Evolutionary conservation across 2,329 filamentous ascomycete species (phyloP), one percentile per base, ranked within the genome.

Genomic region (Ophioceras dolichostomum): DNA sequence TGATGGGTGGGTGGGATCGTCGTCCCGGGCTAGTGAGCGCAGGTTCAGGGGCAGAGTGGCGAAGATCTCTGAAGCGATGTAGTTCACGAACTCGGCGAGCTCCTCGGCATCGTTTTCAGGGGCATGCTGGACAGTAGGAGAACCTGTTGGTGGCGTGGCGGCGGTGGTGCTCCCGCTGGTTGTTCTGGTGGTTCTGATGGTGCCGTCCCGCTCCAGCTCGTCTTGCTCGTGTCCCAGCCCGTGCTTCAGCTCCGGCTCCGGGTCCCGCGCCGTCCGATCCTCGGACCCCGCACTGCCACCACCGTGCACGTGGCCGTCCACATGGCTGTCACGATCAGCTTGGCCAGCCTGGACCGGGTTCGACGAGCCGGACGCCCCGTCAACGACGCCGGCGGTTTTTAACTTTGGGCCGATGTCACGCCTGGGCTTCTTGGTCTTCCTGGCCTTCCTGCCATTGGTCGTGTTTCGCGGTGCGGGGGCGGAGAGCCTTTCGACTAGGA

Each of bases 71-170:
- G 62, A 58, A 18, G 83, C 76, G 21, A 91, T 69, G 56, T 88
- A 91, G 63, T 88, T 78, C 38, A 83, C 76, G 57, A 93, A 93
- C 1, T 93, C 86, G 19, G 75, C 73, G 17, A 91, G 59, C 38
- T 88, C 83, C 46, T 81, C 79, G 5, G 71, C 73, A 46, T 73
- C 41, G 29, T 37, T 52, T n/a, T n/a, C n/a, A n/a, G n/a, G n/a
- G n/a, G n/a, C n/a, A n/a, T n/a, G n/a, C n/a, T n/a, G n/a, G n/a
- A n/a, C n/a, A n/a, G n/a, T n/a, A n/a, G n/a, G n/a, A n/a, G n/a
- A n/a, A n/a, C n/a, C n/a, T n/a, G n/a, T n/a, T n/a, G n/a, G n/a
- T n/a, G n/a, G n/a, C 12, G 41, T 34, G 5, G 46, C 30, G 19
- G 34, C n/a, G 6, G 36, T 41, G 27, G 19, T 46, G 40, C 19